Percentiles rank a stretch among this genome's conserved stretches.
Evolutionary conservation across 176 grass and related monocot species (phyloP).

Genomic region (Carex pumila): DNA sequence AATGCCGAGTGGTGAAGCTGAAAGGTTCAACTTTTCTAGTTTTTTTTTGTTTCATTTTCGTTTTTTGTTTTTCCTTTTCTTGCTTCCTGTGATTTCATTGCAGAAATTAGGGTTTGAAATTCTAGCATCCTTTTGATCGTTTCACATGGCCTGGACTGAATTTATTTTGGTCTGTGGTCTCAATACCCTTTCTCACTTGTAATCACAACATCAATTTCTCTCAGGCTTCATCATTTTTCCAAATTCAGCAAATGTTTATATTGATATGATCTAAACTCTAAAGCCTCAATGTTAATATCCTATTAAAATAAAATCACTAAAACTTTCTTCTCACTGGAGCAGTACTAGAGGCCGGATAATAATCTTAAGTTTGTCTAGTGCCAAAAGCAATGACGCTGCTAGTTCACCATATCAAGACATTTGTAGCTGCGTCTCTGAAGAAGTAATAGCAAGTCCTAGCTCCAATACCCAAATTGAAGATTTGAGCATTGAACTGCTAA

Average conservation of each 20-base stretch:
- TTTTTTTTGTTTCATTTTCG: background rate
- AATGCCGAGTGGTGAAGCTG: constrained; percentile 94
- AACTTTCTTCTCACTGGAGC: constrained; percentile 30
- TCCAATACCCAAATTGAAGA: constrained; percentile 63
- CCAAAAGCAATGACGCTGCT: constrained; percentile 42
- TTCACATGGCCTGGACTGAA: background rate
- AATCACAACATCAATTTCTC: background rate
- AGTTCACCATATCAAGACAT: constrained; percentile 66
- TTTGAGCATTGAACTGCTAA: constrained; percentile 50
- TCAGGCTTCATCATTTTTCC: background rate
- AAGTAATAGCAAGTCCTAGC: constrained; percentile 53
- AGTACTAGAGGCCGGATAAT: constrained; percentile 83
- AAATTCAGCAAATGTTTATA: background rate
- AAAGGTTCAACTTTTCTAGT: constrained; percentile 44
- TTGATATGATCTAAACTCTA: background rate
- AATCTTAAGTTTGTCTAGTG: constrained; percentile 82
- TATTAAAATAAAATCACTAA: constrained; percentile 18
- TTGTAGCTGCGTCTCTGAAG: constrained; percentile 60
- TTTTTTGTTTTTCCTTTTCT: constrained; percentile 15
- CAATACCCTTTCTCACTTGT: background rate
- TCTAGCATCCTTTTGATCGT: constrained; percentile 1
- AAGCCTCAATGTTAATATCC: background rate
- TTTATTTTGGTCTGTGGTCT: background rate
- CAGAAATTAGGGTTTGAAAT: constrained; percentile 12
- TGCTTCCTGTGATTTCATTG: background rate